These are phyloP conservation scores for Pythium aristosporum DNA, from an alignment of 352 stramenopile genomes.

Conservation along the genomic window DNA sequence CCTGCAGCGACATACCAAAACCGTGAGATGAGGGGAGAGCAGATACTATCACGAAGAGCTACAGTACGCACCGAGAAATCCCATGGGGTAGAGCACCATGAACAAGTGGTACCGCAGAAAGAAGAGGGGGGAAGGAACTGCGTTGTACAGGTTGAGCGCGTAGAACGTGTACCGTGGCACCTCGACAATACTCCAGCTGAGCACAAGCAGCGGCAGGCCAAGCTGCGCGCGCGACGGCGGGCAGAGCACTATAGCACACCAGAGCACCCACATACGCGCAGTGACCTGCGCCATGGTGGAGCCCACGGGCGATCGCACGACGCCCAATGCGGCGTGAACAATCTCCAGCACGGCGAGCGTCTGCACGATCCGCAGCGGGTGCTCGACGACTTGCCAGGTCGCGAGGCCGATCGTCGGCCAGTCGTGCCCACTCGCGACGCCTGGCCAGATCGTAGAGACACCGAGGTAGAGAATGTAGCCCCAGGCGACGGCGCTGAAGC, in stretches of 20 bases:
- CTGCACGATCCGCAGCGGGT: slow-evolving; percentile 87
- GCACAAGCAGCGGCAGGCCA: slow-evolving; percentile 82
- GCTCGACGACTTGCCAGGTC: slow-evolving; percentile 49
- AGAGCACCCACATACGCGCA: slow-evolving; percentile 65
- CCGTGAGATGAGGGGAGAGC: not conserved
- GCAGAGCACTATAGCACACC: slow-evolving; percentile 81
- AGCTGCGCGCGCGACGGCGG: slow-evolving; percentile 76
- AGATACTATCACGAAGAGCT: not conserved
- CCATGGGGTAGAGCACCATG: slow-evolving; percentile 97
- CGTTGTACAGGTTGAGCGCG: slow-evolving; percentile 90
- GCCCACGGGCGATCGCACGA: slow-evolving; percentile 94
- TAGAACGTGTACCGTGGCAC: slow-evolving; percentile 98
- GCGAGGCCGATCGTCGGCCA: slow-evolving; percentile 40
- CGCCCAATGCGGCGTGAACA: slow-evolving; percentile 91
- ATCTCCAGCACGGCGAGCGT: slow-evolving; percentile 95
- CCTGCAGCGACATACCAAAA: slow-evolving; percentile 22
- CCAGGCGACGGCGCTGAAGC: slow-evolving; percentile 34
- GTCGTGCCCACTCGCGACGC: slow-evolving; percentile 42
- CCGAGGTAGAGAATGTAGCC: slow-evolving; percentile 67
- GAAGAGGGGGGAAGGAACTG: slow-evolving; percentile 93
- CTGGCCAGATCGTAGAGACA: slow-evolving; percentile 40
- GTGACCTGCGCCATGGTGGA: slow-evolving; percentile 92
- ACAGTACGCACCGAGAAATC: slow-evolving; percentile 71
- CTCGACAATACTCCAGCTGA: slow-evolving; percentile 86
- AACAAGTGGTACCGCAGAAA: slow-evolving; percentile 98